These are phyloP conservation scores for Amanita jacksonii DNA, from an alignment of 768 basidiomycete species.

Conservation along the genomic window DNA sequence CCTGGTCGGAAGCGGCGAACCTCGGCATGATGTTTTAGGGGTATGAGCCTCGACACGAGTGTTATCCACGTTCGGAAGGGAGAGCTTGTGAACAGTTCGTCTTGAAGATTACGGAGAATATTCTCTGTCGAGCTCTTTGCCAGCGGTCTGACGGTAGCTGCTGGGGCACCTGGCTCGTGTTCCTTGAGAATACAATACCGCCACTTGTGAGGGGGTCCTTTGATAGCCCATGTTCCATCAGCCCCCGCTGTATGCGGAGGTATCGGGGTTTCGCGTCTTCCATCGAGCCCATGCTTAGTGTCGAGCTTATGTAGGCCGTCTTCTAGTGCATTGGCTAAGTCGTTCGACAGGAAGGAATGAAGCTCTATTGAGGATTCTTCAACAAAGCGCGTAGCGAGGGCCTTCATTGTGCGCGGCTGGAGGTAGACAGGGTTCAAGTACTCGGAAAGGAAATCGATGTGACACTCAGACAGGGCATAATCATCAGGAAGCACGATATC, in stretches of 20 bases:
- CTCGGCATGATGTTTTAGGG: slow-evolving; percentile 63
- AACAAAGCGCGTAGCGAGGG: slow-evolving; percentile 72
- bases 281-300: slow-evolving; percentile 49
- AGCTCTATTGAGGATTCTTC: slow-evolving; percentile 84
- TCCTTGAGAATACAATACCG: slow-evolving; percentile 70
- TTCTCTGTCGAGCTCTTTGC: slow-evolving; percentile 43
- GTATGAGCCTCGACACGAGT: slow-evolving; percentile 60
- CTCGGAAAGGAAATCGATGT: slow-evolving; percentile 65
- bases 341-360: slow-evolving; percentile 69
- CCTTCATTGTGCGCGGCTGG: slow-evolving; percentile 67
- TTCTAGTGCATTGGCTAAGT: slow-evolving; percentile 62
- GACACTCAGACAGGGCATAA: slow-evolving; percentile 43
- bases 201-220: slow-evolving; percentile 91
- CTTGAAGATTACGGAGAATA: slow-evolving; percentile 59
- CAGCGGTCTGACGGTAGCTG: slow-evolving; percentile 39
- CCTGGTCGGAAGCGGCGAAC: slow-evolving; percentile 88
- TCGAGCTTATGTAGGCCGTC: slow-evolving; percentile 56
- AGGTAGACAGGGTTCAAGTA: slow-evolving; percentile 91
- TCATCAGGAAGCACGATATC: slow-evolving; percentile 15
- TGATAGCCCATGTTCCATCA: slow-evolving; percentile 55
- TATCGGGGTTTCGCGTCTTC: slow-evolving; percentile 41
- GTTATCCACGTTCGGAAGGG: slow-evolving; percentile 92
- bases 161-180: slow-evolving; percentile 25
- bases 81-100: slow-evolving; percentile 64
- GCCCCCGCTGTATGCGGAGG: slow-evolving; percentile 63